phyloP scores from a whole-genome alignment of 495 filamentous ascomycete species.

The Thozetella sp. region DNA sequence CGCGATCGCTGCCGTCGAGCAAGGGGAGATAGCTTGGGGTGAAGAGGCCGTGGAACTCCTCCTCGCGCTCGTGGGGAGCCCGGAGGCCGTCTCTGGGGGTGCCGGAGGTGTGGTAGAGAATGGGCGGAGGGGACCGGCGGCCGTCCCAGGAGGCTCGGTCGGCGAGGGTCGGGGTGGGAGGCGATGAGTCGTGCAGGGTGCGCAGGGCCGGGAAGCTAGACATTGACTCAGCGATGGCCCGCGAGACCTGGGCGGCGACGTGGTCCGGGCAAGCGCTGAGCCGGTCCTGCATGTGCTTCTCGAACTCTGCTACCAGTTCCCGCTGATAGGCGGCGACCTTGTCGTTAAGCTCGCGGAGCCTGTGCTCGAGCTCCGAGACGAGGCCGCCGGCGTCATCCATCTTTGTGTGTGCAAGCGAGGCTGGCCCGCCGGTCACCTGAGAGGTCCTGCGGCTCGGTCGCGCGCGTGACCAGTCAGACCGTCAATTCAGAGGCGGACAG shows the following conservation, averaged over 20 bases:
- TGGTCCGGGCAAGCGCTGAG: conserved; percentile 43
- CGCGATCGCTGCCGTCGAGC: conserved; percentile 46
- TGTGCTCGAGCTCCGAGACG: conserved; percentile 47
- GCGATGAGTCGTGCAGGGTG: conserved; percentile 19
- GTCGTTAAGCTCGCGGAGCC: conserved; percentile 51
- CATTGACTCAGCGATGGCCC: conserved; percentile 43
- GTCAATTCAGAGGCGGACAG: background rate
- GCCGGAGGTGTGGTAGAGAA: conserved; percentile 37
- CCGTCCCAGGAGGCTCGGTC: conserved; percentile 28
- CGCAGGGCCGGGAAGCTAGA: conserved; percentile 37
- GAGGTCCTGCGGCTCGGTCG: background rate
- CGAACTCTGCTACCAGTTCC: conserved; percentile 50
- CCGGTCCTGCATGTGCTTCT: conserved; percentile 43
- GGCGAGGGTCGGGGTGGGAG: conserved; percentile 13
- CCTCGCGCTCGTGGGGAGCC: conserved; percentile 52
- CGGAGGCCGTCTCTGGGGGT: conserved; percentile 29
- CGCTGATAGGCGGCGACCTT: conserved; percentile 50
- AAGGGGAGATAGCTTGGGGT: conserved; percentile 61
- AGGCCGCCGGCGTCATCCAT: conserved; percentile 53
- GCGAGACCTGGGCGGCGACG: conserved; percentile 42
- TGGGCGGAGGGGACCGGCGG: conserved; percentile 41
- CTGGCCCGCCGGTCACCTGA: background rate
- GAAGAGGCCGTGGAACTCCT: conserved; percentile 61
- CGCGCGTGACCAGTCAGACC: background rate
- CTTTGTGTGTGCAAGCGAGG: conserved; percentile 4